These are phyloP conservation scores for Dactylonectria estremocensis DNA, from an alignment of 2,329 filamentous ascomycete genomes.

Conservation along the genomic window DNA sequence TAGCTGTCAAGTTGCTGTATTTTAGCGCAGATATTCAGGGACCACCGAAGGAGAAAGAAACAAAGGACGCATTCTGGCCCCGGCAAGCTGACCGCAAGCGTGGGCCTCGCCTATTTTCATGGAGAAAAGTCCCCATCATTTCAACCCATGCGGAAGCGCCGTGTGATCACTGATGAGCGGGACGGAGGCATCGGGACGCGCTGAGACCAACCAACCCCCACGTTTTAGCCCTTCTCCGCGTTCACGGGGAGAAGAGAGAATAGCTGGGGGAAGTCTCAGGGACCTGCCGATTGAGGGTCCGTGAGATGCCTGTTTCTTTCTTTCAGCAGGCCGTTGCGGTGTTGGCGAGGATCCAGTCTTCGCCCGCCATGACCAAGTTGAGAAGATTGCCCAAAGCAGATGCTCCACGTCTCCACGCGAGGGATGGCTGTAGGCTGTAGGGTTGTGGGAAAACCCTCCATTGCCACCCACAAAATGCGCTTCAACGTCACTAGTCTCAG, in stretches of 20 bases:
- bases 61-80: constrained; percentile 7
- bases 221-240: constrained; percentile 26
- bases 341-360: constrained; percentile 26
- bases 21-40: constrained; percentile 23
- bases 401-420: constrained; percentile 24
- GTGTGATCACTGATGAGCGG: constrained; percentile 21
- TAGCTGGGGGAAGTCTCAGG: not conserved
- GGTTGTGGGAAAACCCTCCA: constrained; percentile 6
- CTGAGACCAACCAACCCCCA: constrained; percentile 23
- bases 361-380: constrained; percentile 27
- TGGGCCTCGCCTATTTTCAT: constrained; percentile 16
- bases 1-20: constrained; percentile 13
- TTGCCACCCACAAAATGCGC: constrained; percentile 7
- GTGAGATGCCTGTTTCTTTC: constrained; percentile 20
- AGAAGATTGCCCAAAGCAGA: constrained; percentile 18
- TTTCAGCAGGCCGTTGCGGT: not conserved
- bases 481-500: constrained; percentile 26
- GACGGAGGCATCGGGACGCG: not conserved
- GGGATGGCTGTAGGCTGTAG: not conserved
- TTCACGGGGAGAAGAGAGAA: not conserved
- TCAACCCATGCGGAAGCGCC: constrained; percentile 14
- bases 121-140: constrained; percentile 11
- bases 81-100: constrained; percentile 16
- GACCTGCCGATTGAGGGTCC: constrained; percentile 16
- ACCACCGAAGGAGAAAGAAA: not conserved